Conservation (phyloP, 179 eudicot genomes). For the Actinidia arguta region DNA sequence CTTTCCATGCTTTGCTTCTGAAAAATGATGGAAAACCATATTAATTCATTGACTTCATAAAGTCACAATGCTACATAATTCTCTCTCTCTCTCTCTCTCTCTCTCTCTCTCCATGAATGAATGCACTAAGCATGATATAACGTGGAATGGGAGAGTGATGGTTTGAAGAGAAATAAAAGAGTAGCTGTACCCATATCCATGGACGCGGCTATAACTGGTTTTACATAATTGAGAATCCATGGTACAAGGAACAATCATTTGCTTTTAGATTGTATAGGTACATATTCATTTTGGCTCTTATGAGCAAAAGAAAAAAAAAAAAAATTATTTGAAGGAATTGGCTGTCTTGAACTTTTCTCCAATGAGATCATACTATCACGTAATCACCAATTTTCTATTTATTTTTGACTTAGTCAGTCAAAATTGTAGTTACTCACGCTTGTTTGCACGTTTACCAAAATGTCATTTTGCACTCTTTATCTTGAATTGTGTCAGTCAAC, state of each 20-base stretch:
- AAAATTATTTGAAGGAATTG: too few relatives aligned
- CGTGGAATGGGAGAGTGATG: background rate
- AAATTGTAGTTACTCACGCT: too few relatives aligned
- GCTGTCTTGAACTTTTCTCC: background rate
- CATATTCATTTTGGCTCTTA: background rate
- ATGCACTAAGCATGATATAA: background rate
- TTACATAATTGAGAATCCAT: background rate
- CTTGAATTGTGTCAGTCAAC: too few relatives aligned
- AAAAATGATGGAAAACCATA: too few relatives aligned
- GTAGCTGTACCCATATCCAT: background rate
- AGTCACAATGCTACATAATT: too few relatives aligned
- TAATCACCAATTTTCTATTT: background rate
- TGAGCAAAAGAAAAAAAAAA: too few relatives aligned
- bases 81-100: too few relatives aligned
- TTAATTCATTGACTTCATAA: too few relatives aligned
- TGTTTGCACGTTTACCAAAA: too few relatives aligned
- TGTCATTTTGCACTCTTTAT: too few relatives aligned
- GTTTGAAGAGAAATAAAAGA: background rate
- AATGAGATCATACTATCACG: background rate
- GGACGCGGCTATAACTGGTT: background rate
- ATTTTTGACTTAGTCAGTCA: background rate
- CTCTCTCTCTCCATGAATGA: too few relatives aligned
- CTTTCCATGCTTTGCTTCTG: too few relatives aligned
- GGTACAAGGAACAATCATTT: background rate
- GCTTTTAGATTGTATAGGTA: background rate